Evolutionary conservation across 306 rosid genomes (phyloP).

Genomic region (Boehmeria nivea): DNA sequence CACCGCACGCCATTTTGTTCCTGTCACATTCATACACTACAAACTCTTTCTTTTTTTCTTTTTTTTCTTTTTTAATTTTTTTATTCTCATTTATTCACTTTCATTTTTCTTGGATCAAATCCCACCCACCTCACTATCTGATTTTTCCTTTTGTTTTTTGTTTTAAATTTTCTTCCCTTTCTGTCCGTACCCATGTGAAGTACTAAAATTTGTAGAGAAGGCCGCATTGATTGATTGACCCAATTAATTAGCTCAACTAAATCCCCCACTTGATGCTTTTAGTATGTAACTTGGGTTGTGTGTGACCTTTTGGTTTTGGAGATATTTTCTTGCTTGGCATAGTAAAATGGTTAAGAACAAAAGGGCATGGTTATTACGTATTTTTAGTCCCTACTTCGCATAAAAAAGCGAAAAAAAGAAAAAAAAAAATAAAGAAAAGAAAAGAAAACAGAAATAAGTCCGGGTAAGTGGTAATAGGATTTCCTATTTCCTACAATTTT

Average conservation of each 20-base stretch:
- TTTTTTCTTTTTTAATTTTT: too few relatives aligned
- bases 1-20: constrained; percentile 30
- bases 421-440: too few relatives aligned
- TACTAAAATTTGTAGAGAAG: constrained; percentile 7
- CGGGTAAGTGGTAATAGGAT: too few relatives aligned
- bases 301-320: not conserved
- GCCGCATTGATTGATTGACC: not conserved
- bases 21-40: constrained; percentile 59
- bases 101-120: constrained; percentile 23
- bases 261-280: not conserved
- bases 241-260: not conserved
- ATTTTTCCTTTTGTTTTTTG: not conserved
- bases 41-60: not conserved
- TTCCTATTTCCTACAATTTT: too few relatives aligned
- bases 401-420: not conserved
- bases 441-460: too few relatives aligned
- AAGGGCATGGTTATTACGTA: not conserved
- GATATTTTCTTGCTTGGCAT: not conserved
- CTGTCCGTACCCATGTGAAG: constrained; percentile 28
- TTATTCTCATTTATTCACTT: not conserved
- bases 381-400: not conserved
- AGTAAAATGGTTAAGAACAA: constrained; percentile 3
- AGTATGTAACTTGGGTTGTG: not conserved
- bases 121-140: too few relatives aligned
- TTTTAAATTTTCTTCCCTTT: not conserved